These are phyloP conservation scores for Cupressus sempervirens DNA, from an alignment of 75 land plant species.

Conservation along the genomic window DNA sequence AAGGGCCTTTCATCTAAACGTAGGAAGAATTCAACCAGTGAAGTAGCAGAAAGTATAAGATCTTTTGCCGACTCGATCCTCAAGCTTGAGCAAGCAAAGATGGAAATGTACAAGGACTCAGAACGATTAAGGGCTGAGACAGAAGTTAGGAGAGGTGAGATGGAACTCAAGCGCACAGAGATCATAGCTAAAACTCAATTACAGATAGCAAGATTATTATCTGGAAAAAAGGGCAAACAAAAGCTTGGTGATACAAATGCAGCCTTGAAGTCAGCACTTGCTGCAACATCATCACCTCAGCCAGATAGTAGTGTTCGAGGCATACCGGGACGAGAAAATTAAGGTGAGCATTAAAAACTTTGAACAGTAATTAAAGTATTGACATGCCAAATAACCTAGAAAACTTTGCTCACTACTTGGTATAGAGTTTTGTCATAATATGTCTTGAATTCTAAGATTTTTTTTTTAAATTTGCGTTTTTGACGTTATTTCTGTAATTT, in stretches of 20 bases:
- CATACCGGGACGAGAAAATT: slow-evolving; percentile 6
- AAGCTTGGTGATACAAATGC: slow-evolving; percentile 13
- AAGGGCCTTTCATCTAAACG: slow-evolving; percentile 7
- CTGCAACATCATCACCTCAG: slow-evolving; percentile 6
- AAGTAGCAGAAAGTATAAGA: slow-evolving; percentile 24
- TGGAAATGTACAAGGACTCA: slow-evolving; percentile 30
- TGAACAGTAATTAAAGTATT: background rate
- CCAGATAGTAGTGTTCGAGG: background rate
- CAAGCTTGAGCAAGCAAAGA: slow-evolving; percentile 29
- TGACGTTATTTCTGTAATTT: background rate
- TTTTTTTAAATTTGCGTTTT: background rate
- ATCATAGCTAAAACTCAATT: slow-evolving; percentile 27
- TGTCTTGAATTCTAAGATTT: background rate
- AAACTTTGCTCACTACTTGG: background rate
- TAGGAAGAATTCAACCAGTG: slow-evolving; percentile 16
- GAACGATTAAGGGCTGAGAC: slow-evolving; percentile 23
- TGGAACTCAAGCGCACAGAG: slow-evolving; percentile 35
- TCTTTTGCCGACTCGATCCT: slow-evolving; percentile 26
- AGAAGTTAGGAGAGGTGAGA: slow-evolving; percentile 25
- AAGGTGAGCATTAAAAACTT: background rate
- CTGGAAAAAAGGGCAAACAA: slow-evolving; percentile 8
- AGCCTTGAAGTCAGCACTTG: slow-evolving; percentile 10
- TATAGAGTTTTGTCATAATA: background rate
- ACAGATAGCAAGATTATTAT: slow-evolving; percentile 30
- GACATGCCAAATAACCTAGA: background rate